These are phyloP conservation scores for Pseudogymnoascus sp. DNA, from an alignment of 2,329 filamentous ascomycete genomes.

Conservation along the genomic window DNA sequence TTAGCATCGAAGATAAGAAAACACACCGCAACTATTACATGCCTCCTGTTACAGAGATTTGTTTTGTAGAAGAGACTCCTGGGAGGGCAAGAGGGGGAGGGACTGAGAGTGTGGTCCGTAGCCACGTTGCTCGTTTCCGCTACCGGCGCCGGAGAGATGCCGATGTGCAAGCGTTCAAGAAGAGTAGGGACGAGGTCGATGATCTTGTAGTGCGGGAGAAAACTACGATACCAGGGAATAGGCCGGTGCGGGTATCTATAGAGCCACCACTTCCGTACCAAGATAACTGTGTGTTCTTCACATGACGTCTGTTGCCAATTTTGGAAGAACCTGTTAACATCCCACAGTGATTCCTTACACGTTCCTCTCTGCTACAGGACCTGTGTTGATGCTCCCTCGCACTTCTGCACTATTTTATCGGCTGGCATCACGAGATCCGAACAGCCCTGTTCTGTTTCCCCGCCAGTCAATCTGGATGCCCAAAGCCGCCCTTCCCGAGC, in stretches of 20 bases:
- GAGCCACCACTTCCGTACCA: background rate
- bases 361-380: background rate
- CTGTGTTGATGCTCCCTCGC: conserved; percentile 1
- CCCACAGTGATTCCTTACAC: conserved; percentile 3
- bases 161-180: background rate
- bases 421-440: conserved; percentile 21
- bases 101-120: background rate
- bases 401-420: background rate
- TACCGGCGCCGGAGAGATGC: conserved; percentile 1
- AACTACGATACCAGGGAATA: background rate
- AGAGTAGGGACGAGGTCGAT: background rate
- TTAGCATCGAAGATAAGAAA: background rate
- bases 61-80: background rate
- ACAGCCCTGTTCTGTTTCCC: conserved; percentile 12
- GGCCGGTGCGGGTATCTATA: background rate
- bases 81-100: background rate
- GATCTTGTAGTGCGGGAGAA: background rate
- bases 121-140: background rate
- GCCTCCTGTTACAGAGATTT: background rate
- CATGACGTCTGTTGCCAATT: background rate
- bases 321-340: background rate
- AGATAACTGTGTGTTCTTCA: background rate
- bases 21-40: background rate
- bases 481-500: conserved; percentile 13
- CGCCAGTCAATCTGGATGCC: conserved; percentile 17